Conservation (phyloP, 2,329 filamentous ascomycete genomes). For the Helminthosporium solani region DNA sequence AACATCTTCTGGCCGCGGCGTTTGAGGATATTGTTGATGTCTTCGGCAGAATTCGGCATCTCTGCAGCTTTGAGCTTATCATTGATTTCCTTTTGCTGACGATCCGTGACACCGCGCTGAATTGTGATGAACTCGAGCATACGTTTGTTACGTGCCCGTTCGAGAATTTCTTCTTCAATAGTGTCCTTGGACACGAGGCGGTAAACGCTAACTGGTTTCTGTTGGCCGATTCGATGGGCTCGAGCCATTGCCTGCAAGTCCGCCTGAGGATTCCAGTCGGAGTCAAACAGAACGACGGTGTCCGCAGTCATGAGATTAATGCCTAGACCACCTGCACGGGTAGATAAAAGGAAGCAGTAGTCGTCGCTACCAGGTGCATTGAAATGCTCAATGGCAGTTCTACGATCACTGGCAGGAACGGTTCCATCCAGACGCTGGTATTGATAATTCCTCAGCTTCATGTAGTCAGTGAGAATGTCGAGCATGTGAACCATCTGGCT, state of each 20-base stretch:
- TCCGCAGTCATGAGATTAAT: conserved; percentile 99
- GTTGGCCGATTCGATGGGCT: conserved; percentile 96
- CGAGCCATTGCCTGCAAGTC: conserved; percentile 98
- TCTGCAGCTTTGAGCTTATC: conserved; percentile 69
- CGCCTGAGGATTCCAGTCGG: conserved; percentile 98
- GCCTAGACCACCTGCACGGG: conserved; percentile 91
- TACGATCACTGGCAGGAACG: conserved; percentile 81
- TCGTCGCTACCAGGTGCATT: conserved; percentile 95
- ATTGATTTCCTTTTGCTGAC: conserved; percentile 75
- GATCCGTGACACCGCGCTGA: conserved; percentile 93
- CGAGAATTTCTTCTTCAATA: conserved; percentile 95
- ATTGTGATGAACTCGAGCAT: conserved; percentile 97
- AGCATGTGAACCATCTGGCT: conserved; percentile 99
- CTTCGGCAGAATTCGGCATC: conserved; percentile 86
- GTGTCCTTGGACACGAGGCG: conserved; percentile 97
- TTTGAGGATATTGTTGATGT: conserved; percentile 95
- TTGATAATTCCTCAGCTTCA: conserved; percentile 88
- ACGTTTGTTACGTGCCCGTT: conserved; percentile 94
- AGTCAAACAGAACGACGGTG: conserved; percentile 96
- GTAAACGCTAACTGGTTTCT: conserved; percentile 93
- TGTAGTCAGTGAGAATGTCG: conserved; percentile 91
- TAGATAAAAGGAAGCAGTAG: conserved; percentile 94
- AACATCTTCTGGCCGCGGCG: conserved; percentile 99
- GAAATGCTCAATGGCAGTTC: conserved; percentile 96
- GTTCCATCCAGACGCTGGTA: conserved; percentile 96